Evolutionary conservation across 139 green algal species (phyloP), one percentile per base, ranked within the genome.

Genomic region (Tetraselmis striata): DNA sequence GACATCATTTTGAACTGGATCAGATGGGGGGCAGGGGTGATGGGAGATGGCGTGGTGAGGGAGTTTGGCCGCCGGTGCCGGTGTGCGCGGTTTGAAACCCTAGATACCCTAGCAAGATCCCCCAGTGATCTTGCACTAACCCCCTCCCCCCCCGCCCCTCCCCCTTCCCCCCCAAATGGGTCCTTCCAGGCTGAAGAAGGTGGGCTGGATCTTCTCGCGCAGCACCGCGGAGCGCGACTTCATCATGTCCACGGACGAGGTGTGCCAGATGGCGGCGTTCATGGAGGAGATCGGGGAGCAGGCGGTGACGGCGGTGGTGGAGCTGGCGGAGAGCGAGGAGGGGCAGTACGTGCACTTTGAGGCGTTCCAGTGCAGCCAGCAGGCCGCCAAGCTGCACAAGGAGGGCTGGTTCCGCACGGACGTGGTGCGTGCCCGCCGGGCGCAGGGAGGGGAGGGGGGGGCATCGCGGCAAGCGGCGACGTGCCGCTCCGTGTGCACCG

Each of bases 191-290:
- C 84, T 92, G 85, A 31, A 91, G 85, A 88, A 91, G 82, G 93
- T 98, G 25, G 96, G 96, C 26, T 97, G 92, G 89, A 94, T 99
- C 30, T 98, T 98, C 83, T 90, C 86, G 27, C 94, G 98, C 84
- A 93, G 85, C 79, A 92, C 84, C 29, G 89, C 94, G 83, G 88
- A 93, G 81, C 81, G 85, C 1, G 95, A 98, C 31, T 98, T 91
- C 88, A 98, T 98, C 84, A 90, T 97, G 85, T 92, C 86, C 82
- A 87, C 81, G 0, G 87, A 89, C 59, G 96, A 98, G 88, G 75
- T 98, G 2, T 83, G 88, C 59, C 89, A 94, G 81, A 94, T 94
- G 88, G 95, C 94, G 2, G 87, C 84, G 74, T 32, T 83, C 77
- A 82, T 77, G 87, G 85, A 89, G 25, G 91, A 96, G 83, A 81